A percentile compares a stretch with the other conserved stretches of the same genome.
These are phyloP conservation scores for Boletellus emodensis DNA, from an alignment of 768 basidiomycete genomes.

Conservation along the genomic window DNA sequence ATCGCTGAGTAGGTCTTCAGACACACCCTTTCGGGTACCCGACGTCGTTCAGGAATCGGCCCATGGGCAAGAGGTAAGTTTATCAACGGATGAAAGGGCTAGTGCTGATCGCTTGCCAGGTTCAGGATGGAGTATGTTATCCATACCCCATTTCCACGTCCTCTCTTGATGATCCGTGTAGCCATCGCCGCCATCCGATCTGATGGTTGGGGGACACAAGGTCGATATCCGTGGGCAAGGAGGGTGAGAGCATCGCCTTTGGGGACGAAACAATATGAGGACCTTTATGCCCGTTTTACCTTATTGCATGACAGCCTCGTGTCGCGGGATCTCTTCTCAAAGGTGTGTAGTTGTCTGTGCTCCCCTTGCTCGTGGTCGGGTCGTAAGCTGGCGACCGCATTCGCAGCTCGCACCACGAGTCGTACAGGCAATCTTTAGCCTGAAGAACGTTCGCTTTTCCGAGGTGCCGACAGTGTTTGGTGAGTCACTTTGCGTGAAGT, in stretches of 20 bases:
- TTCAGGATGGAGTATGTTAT: conserved; percentile 39
- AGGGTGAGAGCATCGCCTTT: conserved; percentile 14
- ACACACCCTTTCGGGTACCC: neutral
- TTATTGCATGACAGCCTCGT: conserved; percentile 27
- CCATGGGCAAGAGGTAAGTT: conserved; percentile 27
- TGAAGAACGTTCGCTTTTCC: conserved; percentile 33
- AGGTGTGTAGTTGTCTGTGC: conserved; percentile 7
- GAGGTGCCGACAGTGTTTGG: conserved; percentile 6
- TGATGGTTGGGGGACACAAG: conserved; percentile 7
- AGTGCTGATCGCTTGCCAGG: conserved; percentile 33
- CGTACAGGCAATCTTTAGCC: conserved; percentile 42
- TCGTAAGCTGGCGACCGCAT: conserved; percentile 8
- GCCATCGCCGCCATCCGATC: neutral
- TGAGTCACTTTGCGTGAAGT: conserved; percentile 1
- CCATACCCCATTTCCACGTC: neutral
- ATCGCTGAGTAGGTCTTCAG: conserved; percentile 41
- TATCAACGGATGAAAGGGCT: neutral
- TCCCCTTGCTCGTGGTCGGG: conserved; percentile 1
- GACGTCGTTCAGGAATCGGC: conserved; percentile 36
- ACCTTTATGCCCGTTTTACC: neutral
- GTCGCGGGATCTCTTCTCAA: conserved; percentile 24
- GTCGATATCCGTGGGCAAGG: conserved; percentile 12
- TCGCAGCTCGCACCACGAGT: conserved; percentile 42
- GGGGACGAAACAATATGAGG: neutral
- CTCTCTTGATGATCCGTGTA: conserved; percentile 2